These are phyloP conservation scores for Byssochlamys sp. DNA, from an alignment of 2,329 filamentous ascomycete genomes.

Conservation along the genomic window DNA sequence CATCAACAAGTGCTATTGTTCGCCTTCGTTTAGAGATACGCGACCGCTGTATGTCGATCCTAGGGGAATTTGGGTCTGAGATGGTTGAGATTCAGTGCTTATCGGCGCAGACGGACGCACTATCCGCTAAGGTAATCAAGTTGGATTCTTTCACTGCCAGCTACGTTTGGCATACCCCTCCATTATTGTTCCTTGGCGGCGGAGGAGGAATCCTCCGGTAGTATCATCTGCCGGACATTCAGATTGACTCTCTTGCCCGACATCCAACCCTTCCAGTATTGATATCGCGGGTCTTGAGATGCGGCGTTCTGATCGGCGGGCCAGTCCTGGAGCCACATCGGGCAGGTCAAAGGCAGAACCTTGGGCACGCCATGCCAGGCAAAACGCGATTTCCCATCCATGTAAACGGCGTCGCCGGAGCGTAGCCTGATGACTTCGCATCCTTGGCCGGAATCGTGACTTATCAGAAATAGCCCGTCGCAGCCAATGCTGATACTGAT, in stretches of 20 bases:
- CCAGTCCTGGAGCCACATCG: slow-evolving; percentile 64
- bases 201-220: slow-evolving; percentile 28
- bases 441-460: slow-evolving; percentile 45
- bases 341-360: slow-evolving; percentile 70
- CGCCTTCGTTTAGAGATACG: background rate
- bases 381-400: slow-evolving; percentile 71
- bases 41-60: background rate
- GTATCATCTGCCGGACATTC: slow-evolving; percentile 79
- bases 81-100: background rate
- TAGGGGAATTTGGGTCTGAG: background rate
- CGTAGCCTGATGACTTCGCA: slow-evolving; percentile 53
- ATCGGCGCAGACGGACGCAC: background rate
- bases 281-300: slow-evolving; percentile 37
- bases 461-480: slow-evolving; percentile 78
- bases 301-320: slow-evolving; percentile 43
- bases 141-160: background rate
- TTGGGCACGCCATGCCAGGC: slow-evolving; percentile 95
- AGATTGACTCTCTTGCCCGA: slow-evolving; percentile 75
- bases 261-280: slow-evolving; percentile 81
- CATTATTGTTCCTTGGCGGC: slow-evolving; percentile 1
- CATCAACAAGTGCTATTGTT: background rate
- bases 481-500: slow-evolving; percentile 84
- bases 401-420: slow-evolving; percentile 83
- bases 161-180: background rate
- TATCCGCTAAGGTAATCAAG: background rate